A percentile compares a stretch with the other conserved stretches of the same genome.
phyloP scores from a whole-genome alignment of 305 asterid species.

The Caryopteris hybrid region DNA sequence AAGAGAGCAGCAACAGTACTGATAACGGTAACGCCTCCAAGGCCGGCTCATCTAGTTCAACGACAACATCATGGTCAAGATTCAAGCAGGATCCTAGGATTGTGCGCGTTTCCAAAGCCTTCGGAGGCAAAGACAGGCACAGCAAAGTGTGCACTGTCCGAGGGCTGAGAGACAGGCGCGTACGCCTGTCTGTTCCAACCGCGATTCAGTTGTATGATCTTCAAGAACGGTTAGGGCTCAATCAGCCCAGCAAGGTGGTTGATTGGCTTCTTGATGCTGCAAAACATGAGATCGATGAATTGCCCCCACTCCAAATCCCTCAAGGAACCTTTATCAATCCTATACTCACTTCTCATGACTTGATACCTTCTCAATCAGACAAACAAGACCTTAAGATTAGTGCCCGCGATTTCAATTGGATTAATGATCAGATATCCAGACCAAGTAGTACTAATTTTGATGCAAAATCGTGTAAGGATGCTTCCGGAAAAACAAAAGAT shows the following conservation, averaged over 20 bases:
- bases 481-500: not conserved
- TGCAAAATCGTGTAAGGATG: too few species aligned
- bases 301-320: slow-evolving; percentile 65
- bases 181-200: slow-evolving; percentile 75
- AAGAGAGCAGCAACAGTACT: slow-evolving; percentile 7
- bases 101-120: slow-evolving; percentile 64
- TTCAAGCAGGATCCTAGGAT: slow-evolving; percentile 60
- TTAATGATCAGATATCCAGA: not conserved
- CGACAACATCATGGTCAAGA: slow-evolving; percentile 47
- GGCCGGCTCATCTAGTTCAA: slow-evolving; percentile 22
- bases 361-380: slow-evolving; percentile 14
- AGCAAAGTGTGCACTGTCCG: slow-evolving; percentile 82
- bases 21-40: not conserved
- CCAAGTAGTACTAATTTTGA: too few species aligned
- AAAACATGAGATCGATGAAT: slow-evolving; percentile 56
- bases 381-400: slow-evolving; percentile 17
- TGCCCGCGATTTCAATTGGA: not conserved
- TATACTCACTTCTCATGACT: not conserved
- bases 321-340: slow-evolving; percentile 27
- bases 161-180: slow-evolving; percentile 81
- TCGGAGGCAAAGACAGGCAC: slow-evolving; percentile 83
- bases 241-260: slow-evolving; percentile 80
- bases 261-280: slow-evolving; percentile 83
- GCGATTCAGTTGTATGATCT: slow-evolving; percentile 85
- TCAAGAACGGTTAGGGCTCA: slow-evolving; percentile 70